Base-by-base conservation (phyloP, 805 yeast species). In the Candida qinlingensis region DNA sequence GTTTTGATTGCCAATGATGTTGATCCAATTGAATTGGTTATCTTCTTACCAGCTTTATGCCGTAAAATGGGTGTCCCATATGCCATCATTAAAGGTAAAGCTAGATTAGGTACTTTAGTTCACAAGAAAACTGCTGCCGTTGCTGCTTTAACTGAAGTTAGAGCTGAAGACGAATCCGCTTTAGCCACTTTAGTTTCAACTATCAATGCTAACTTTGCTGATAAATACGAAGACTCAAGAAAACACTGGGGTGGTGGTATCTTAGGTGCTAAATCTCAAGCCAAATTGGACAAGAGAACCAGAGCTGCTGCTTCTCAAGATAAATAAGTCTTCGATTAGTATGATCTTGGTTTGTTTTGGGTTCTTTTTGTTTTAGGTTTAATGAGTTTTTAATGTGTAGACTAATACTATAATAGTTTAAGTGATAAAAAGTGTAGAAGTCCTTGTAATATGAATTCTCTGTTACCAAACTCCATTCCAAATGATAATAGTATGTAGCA, bases 211-310 rank as follows among this genome's bases (percentile, higher is more conserved):
- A 90, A 89, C 94, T 92, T 85, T 77, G 73, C 75, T 65, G 96
- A 87, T 71, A 88, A 89, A 77, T 88, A 85, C 86, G 97, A 92
- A 70, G 97, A 94, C 65, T 69, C 80, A 71, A 92, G 95, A 83
- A 90, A 88, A 79, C 96, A 89, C 85, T 92, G 99, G 99, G 98
- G 98, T 82, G 99, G 99, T 82, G 99, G 99, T 82, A 71, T 89
- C 75, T 79, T 94, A 82, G 97, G 98, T 75, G 77, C 86, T 65
- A 94, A 92, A 81, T 89, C 97, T 68, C 81, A 80, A 68, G 94
- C 83, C 69, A 88, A 85, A 80, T 70, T 73, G 58, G 91, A 43
- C 25, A 61, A 61, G 55, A 60, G 57, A 55, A 52, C 54, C 33
- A 54, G 36, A 48, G 52, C 45, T 26, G 42, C 57, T n/a, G 54